Evolutionary conservation across 1,284 basidiomycete genomes (phyloP).

Genomic region (Boletus hoseneyae): DNA sequence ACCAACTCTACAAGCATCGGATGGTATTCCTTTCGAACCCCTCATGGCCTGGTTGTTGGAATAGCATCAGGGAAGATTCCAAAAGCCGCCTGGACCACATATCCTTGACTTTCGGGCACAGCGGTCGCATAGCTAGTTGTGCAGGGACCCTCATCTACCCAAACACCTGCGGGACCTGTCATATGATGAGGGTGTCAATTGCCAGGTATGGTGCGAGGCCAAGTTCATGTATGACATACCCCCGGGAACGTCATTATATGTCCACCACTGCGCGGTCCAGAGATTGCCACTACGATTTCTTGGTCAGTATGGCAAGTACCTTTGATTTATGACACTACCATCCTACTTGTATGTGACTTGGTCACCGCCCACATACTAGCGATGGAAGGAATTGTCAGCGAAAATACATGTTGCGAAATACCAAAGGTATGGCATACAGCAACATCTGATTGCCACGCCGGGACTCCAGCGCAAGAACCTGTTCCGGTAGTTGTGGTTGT

Average conservation of each 20-base stretch:
- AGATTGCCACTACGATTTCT: conserved; percentile 18
- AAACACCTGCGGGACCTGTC: conserved; percentile 17
- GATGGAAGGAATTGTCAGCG: background rate
- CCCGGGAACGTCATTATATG: conserved; percentile 19
- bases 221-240: conserved; percentile 11
- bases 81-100: conserved; percentile 9
- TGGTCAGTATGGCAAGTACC: conserved; percentile 1
- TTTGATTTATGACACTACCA: background rate
- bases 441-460: conserved; percentile 43
- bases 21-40: background rate
- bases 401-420: background rate
- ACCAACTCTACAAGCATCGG: background rate
- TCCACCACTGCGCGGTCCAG: conserved; percentile 24
- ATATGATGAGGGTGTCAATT: background rate
- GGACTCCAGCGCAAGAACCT: conserved; percentile 44
- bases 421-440: conserved; percentile 37
- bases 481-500: conserved; percentile 12
- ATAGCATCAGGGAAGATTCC: background rate
- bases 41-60: conserved; percentile 3
- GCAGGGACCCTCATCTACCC: conserved; percentile 20
- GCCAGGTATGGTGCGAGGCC: background rate
- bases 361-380: conserved; percentile 20
- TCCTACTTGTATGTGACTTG: conserved; percentile 24
- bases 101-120: background rate
- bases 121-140: conserved; percentile 7